These are phyloP conservation scores for Rubia peregrina DNA, from an alignment of 305 asterid species.

Conservation along the genomic window DNA sequence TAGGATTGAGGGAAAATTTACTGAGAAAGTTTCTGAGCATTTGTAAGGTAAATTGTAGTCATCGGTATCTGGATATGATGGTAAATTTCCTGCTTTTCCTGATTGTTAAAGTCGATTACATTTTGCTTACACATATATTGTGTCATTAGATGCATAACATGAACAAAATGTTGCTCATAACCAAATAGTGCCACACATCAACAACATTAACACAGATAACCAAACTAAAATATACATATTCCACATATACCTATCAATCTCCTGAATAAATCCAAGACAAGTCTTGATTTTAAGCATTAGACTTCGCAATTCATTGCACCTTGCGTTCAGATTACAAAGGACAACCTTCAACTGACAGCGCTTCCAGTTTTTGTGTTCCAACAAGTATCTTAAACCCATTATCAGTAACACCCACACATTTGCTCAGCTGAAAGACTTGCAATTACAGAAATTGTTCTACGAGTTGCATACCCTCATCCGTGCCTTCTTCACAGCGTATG, in stretches of 20 bases:
- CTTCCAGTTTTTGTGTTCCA: constrained; percentile 40
- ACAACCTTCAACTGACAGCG: constrained; percentile 56
- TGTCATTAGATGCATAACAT: no score
- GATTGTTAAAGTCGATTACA: no score
- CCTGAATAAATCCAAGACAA: constrained; percentile 63
- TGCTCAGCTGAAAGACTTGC: constrained; percentile 40
- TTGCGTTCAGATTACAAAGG: constrained; percentile 72
- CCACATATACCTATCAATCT: neutral
- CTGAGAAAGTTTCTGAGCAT: no score
- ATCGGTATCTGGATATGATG: no score
- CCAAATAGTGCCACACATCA: no score
- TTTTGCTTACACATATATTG: no score
- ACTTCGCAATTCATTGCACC: constrained; percentile 54
- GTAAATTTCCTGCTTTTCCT: no score
- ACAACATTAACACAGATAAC: no score
- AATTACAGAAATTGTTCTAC: constrained; percentile 39
- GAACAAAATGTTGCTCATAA: no score
- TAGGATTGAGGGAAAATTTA: no score
- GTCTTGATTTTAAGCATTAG: constrained; percentile 55
- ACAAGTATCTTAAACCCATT: constrained; percentile 57
- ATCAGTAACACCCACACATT: constrained; percentile 62
- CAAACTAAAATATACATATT: no score
- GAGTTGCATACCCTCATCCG: constrained; percentile 65
- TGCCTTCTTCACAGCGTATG: constrained; percentile 65
- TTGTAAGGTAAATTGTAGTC: no score